phyloP scores from a whole-genome alignment of 2,329 filamentous ascomycete genomes.

The Cladosporium halotolerans region DNA sequence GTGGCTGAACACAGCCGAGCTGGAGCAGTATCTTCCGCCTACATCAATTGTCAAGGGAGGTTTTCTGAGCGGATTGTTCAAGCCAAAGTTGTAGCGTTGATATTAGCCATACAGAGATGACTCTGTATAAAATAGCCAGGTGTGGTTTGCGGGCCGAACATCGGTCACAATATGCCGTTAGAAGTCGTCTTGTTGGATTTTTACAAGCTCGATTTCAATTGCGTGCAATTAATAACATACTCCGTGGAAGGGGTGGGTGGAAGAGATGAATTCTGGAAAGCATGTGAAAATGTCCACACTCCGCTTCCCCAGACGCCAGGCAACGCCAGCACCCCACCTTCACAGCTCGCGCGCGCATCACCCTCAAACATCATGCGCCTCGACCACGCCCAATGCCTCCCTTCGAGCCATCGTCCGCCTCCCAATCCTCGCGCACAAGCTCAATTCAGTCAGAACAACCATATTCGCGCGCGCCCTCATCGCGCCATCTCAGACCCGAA shows the following conservation, averaged over 20 bases:
- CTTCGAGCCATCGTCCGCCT: conserved; percentile 14
- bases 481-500: conserved; percentile 65
- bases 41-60: conserved; percentile 5
- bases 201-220: too few relatives aligned
- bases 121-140: too few relatives aligned
- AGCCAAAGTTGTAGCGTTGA: conserved; percentile 2
- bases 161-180: too few relatives aligned
- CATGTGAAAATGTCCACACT: not conserved
- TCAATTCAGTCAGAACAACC: conserved; percentile 14
- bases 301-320: conserved; percentile 6
- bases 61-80: conserved; percentile 1
- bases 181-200: too few relatives aligned
- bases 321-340: conserved; percentile 6
- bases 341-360: conserved; percentile 12
- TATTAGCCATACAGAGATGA: not conserved
- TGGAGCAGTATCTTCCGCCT: conserved; percentile 45
- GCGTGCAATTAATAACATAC: too few relatives aligned
- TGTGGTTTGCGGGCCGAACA: too few relatives aligned
- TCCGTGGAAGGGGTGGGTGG: too few relatives aligned
- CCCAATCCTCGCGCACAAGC: conserved; percentile 17
- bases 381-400: conserved; percentile 9
- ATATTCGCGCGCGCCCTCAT: conserved; percentile 6
- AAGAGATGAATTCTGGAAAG: not conserved
- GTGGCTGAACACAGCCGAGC: conserved; percentile 46
- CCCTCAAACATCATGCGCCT: conserved; percentile 4